These are phyloP conservation scores for Botrytis galanthina DNA, from an alignment of 2,329 filamentous ascomycete species.

Conservation along the genomic window DNA sequence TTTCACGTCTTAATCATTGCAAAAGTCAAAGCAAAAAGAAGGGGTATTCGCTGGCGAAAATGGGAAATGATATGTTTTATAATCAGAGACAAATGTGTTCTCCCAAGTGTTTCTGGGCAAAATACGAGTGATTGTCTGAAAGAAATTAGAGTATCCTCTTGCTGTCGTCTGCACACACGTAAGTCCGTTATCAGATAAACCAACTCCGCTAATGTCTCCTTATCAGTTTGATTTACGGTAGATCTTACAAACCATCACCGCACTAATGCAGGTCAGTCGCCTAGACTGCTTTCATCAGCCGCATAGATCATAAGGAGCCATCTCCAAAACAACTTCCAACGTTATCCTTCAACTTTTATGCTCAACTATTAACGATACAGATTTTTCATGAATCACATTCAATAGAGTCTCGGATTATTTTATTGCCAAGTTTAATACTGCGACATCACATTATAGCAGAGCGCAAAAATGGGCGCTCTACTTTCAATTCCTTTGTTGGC, in stretches of 20 bases:
- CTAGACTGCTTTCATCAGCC: conserved; percentile 18
- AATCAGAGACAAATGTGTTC: background rate
- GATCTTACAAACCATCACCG: conserved; percentile 2
- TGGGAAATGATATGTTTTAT: background rate
- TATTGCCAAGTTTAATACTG: background rate
- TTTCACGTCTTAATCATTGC: conserved; percentile 28
- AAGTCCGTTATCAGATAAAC: conserved; percentile 13
- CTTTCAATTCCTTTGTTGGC: conserved; percentile 87
- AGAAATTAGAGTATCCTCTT: conserved; percentile 19
- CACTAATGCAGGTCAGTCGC: conserved; percentile 13
- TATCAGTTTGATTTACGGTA: conserved; percentile 16
- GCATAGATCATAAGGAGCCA: conserved; percentile 22
- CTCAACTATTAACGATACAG: conserved; percentile 5
- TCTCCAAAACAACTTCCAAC: background rate
- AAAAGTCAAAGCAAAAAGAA: background rate
- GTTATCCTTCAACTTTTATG: conserved; percentile 3
- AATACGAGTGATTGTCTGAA: conserved; percentile 18
- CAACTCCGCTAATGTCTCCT: background rate
- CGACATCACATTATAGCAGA: background rate
- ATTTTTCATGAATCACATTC: background rate
- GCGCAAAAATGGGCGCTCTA: conserved; percentile 74
- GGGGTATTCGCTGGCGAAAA: background rate
- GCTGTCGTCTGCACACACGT: conserved; percentile 16
- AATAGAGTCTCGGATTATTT: background rate
- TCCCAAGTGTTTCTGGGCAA: background rate